Conservation (phyloP, 371 early-diverging fungal species). For the Dinochytrium kinnereticum region DNA sequence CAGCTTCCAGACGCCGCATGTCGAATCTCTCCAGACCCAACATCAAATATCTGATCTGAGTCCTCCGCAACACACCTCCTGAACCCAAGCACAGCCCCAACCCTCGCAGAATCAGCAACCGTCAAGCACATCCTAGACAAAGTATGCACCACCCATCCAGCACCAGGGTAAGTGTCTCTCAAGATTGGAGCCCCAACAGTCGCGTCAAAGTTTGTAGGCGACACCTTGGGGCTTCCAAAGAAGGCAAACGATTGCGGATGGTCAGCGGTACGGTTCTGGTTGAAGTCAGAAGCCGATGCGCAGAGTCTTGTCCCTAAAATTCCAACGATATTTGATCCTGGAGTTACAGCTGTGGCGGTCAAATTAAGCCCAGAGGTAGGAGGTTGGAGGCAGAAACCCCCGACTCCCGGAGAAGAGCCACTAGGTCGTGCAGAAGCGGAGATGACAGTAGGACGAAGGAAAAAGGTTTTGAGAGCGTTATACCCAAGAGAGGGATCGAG, state of each 20-base stretch:
- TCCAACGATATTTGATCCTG: no score
- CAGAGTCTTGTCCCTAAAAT: background rate
- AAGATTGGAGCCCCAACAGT: background rate
- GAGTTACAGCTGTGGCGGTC: background rate
- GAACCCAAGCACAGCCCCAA: background rate
- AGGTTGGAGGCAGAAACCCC: background rate
- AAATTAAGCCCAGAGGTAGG: background rate
- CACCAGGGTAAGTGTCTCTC: constrained; percentile 1
- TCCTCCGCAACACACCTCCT: constrained; percentile 7
- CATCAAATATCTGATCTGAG: background rate
- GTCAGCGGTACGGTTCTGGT: background rate
- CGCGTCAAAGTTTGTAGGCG: background rate
- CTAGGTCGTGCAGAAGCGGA: no score
- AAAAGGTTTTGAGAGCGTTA: background rate
- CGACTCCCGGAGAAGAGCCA: background rate
- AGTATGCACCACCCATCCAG: constrained; percentile 12
- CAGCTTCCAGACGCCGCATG: background rate
- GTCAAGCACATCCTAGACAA: background rate
- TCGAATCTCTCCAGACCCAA: background rate
- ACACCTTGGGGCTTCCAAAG: background rate
- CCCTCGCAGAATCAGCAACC: background rate
- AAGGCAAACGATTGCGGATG: background rate
- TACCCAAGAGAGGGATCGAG: constrained; percentile 11
- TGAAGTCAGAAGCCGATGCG: background rate
- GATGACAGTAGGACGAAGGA: background rate